Base-by-base conservation (phyloP, 768 basidiomycete species). In the Cystofilobasidium macerans region DNA sequence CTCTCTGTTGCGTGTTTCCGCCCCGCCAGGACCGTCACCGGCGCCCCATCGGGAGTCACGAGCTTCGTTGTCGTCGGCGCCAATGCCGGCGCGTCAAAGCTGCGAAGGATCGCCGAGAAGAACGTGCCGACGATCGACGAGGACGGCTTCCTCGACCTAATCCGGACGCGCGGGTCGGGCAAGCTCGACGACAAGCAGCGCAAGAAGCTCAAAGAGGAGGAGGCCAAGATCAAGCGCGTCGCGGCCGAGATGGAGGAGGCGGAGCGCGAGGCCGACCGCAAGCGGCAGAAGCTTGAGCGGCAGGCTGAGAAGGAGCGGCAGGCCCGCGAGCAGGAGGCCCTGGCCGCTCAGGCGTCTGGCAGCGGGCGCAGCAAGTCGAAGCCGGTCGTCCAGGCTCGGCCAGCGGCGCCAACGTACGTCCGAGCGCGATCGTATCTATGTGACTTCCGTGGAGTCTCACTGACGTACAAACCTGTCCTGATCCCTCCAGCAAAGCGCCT, bases 41-140 rank as follows among this genome's bases (percentile, higher is more conserved):
- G 82, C 3, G 87, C 89, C 33, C 94, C 93, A 0, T 98, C 95
- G 0, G 84, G 86, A 45, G 90, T 86, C 71, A 99, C 94, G 0
- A 84, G 85, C 42, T 98, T 82, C 71, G 92, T 98, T 58, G 82
- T 99, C 20, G 77, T 98, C 0, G 95, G 95, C 0, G 82, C 84
- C 36, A 84, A 87, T 58, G 92, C 94, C 0, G 95, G 95, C 0
- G 86, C 87, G 0, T 82, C 84, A 60, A 99, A 99, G 73, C 78
- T 98, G n/a, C 81, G 82, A 3, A 84, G 85, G 16, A 91, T 99
- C 75, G 81, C 87, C 77, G 88, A 89, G 75, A 84, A 90, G 70
- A 80, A 79, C 1, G 77, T 95, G 26, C 79, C 79, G 69, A 89
- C 88, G 0, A 77, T 97, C 28, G 82, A 80, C 64, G 95, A 99